A percentile compares a stretch with the other conserved stretches of the same genome.
phyloP scores from a whole-genome alignment of 2,329 filamentous ascomycete species.

The Aureobasidium mangrovei region DNA sequence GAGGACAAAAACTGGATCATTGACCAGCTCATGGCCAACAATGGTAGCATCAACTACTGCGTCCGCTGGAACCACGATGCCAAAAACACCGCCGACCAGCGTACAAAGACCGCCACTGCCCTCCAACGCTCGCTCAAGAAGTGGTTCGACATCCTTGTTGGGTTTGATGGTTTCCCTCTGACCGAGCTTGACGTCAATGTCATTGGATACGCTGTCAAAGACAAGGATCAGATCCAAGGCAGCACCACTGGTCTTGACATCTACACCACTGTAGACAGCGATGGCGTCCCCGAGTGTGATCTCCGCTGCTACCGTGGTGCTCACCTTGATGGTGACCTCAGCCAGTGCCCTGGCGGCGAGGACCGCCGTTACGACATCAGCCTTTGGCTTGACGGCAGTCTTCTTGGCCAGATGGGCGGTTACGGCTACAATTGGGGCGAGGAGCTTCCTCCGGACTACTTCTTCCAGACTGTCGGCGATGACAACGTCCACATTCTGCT shows the following conservation, averaged over 20 bases:
- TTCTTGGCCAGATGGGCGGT: constrained; percentile 33
- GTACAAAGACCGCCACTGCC: constrained; percentile 29
- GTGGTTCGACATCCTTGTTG: constrained; percentile 37
- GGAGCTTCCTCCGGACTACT: constrained; percentile 37
- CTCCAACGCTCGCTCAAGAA: constrained; percentile 31
- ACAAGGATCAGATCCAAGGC: constrained; percentile 31
- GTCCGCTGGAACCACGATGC: constrained; percentile 38
- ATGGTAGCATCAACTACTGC: constrained; percentile 34
- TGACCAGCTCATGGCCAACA: constrained; percentile 24
- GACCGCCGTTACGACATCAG: constrained; percentile 38
- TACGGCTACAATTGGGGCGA: constrained; percentile 43
- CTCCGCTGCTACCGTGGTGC: constrained; percentile 38
- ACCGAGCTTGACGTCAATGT: constrained; percentile 33
- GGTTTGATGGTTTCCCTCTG: constrained; percentile 39
- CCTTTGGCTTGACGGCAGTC: constrained; percentile 39
- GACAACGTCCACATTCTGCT: constrained; percentile 38
- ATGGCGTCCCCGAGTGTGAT: constrained; percentile 36
- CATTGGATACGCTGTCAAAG: constrained; percentile 37
- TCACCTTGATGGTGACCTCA: constrained; percentile 37
- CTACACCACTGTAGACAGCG: constrained; percentile 35
- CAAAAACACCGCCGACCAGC: constrained; percentile 32
- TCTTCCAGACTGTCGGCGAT: constrained; percentile 30
- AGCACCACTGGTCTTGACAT: constrained; percentile 30
- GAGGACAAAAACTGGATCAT: constrained; percentile 27
- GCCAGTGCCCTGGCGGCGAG: constrained; percentile 31